Conservation (phyloP, 768 basidiomycete genomes). For the Leccinum disarticulatum region DNA sequence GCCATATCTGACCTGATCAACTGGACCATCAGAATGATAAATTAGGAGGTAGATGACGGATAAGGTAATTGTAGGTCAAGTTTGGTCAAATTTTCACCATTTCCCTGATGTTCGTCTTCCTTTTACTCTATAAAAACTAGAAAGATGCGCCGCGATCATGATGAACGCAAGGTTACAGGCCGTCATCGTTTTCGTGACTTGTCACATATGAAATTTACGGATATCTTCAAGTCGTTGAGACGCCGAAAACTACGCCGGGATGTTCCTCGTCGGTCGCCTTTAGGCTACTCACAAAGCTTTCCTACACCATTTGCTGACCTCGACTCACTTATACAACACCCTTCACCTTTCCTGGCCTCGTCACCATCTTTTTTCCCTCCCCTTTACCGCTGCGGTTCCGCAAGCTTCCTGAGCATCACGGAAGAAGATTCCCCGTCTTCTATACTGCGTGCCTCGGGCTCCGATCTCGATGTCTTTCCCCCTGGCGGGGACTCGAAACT, state of each 20-base stretch:
- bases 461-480: neutral
- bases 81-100: no score
- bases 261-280: conserved; percentile 4
- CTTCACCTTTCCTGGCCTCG: neutral
- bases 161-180: conserved; percentile 8
- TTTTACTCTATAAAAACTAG: conserved; percentile 15
- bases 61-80: no score
- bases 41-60: no score
- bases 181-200: conserved; percentile 18
- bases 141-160: conserved; percentile 9
- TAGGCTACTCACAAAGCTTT: conserved; percentile 4
- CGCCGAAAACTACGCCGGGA: conserved; percentile 9
- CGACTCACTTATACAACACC: conserved; percentile 4
- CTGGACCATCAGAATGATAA: no score
- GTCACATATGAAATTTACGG: conserved; percentile 18
- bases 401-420: conserved; percentile 7
- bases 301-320: conserved; percentile 6
- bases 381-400: conserved; percentile 4
- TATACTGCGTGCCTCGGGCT: conserved; percentile 13
- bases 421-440: conserved; percentile 14
- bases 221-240: conserved; percentile 25
- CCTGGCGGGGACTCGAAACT: neutral
- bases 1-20: no score
- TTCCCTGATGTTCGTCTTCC: conserved; percentile 9
- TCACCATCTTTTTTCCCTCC: neutral